Evolutionary conservation across 2,329 filamentous ascomycete genomes (phyloP), one percentile per base, ranked within the genome.

Genomic region (Epichloe typhina): DNA sequence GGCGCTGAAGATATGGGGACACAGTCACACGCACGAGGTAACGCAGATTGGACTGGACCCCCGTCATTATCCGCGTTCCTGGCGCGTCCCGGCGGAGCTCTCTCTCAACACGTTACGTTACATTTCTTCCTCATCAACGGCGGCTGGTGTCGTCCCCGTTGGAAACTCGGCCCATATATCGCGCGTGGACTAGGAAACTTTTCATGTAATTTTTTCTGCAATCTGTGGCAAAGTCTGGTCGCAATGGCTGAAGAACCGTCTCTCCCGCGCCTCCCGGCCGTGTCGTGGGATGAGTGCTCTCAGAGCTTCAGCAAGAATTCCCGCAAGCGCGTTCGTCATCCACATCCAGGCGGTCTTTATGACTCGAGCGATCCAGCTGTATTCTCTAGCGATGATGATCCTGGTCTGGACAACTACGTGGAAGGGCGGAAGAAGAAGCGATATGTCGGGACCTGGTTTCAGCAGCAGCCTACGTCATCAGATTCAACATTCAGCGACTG

Each of bases 321-420:
- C 5, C 62, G 64, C 52, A 72, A 72, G 60, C 69, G 69, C 57
- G 62, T 61, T 49, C 63, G 66, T 41, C 58, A 60, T 35, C 56
- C 61, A 17, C 57, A 52, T 19, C 53, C 58, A 31, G 59, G 59
- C 23, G 58, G 62, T 52, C 60, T 62, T 50, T 68, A 76, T 61
- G 80, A 81, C 61, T 86, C 82, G 19, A 86, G 84, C 60, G 84
- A 88, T 59, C 82, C 83, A 3, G 75, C 80, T 46, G 64, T 86
- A 26, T 88, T 88, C 64, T 86, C 82, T 4, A 83, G 80, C 62
- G 84, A 88, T 53, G 83, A 86, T 58, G 83, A 86, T 52, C 80
- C 80, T 3, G 76, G 77, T 1, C 63, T 82, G 46, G 81, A 85
- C 53, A 83, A 83, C 58, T 86, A 86, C 59, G 68, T 72, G 23